A percentile compares a stretch with the other conserved stretches of the same genome.
These are phyloP conservation scores for Pleodorina starrii DNA, from an alignment of 139 green algal species.

Conservation along the genomic window DNA sequence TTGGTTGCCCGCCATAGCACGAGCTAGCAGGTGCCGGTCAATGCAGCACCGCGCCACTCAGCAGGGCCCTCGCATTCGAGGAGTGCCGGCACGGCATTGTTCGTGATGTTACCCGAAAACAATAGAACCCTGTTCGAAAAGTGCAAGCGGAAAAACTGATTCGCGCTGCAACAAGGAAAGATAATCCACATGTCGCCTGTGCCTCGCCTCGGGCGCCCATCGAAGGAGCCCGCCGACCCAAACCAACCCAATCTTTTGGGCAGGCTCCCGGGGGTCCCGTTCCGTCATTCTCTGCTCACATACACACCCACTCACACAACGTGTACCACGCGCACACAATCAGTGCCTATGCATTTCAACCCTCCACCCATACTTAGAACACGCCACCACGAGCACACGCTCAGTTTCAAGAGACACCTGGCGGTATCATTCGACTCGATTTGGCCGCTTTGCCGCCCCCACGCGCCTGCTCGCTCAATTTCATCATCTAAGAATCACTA, in stretches of 20 bases:
- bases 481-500: too few species aligned
- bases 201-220: too few species aligned
- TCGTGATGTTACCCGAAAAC: not conserved
- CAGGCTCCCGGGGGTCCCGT: too few species aligned
- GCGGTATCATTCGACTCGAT: too few species aligned
- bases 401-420: too few species aligned
- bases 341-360: not conserved
- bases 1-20: not conserved
- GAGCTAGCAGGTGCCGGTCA: not conserved
- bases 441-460: too few species aligned
- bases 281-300: too few species aligned
- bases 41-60: not conserved
- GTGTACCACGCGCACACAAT: not conserved
- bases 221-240: too few species aligned
- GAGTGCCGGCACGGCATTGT: not conserved
- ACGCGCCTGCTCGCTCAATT: too few species aligned
- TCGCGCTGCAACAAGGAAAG: too few species aligned
- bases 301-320: not conserved
- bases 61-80: not conserved
- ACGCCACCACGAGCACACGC: too few species aligned
- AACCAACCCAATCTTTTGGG: too few species aligned
- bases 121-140: slow-evolving; percentile 12
- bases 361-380: not conserved
- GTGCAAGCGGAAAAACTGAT: not conserved
- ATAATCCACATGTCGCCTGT: not conserved